Evolutionary conservation across 2,329 filamentous ascomycete genomes (phyloP), one percentile per base, ranked within the genome.

Genomic region (Colletotrichum karsti): DNA sequence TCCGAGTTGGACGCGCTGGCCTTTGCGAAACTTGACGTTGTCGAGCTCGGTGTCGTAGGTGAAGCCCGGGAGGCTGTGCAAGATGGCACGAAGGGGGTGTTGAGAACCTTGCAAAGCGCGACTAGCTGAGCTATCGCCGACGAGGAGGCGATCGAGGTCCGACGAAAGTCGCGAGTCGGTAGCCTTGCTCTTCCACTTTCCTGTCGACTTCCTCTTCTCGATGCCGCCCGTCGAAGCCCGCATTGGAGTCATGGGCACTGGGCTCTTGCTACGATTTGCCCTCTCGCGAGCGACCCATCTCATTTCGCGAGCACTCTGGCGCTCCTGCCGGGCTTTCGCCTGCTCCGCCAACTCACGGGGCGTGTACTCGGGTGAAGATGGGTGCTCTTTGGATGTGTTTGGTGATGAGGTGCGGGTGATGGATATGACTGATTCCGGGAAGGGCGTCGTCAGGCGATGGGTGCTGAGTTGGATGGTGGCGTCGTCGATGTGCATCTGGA

Each of bases 41-140:
- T 68, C 60, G 7, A 68, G 53, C 39, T 68, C 65, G 10, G 37
- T 39, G 7, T 53, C 65, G 26, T 54, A 68, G 5, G 39, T 35
- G 18, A 64, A 64, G 4, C 65, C 65, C 1, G 60, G 65, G 8
- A 68, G 7, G 26, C 46, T 59, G 18, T 59, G 65, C 0, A 68
- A 46, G 1, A 64, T 53, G 2, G 60, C 42, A 8, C 65, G 53
- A 1, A 68, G 39, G 1, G 65, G 65, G 33, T 68, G 65, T 1
- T 64, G 53, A 18, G 39, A 39, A 5, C 26, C n/a, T n/a, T 54
- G 26, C 1, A 5, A n/a, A n/a, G n/a, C n/a, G 8, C 7, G 37
- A 10, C 2, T 5, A 9, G 18, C 15, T 26, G 42, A 10, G 12
- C 20, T 33, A 5, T 68, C 54, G 33, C 61, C 60, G 15, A 68